Evolutionary conservation across 2,329 filamentous ascomycete genomes (phyloP), one percentile per base, ranked within the genome.

Genomic region (Sclerotinia nivalis): DNA sequence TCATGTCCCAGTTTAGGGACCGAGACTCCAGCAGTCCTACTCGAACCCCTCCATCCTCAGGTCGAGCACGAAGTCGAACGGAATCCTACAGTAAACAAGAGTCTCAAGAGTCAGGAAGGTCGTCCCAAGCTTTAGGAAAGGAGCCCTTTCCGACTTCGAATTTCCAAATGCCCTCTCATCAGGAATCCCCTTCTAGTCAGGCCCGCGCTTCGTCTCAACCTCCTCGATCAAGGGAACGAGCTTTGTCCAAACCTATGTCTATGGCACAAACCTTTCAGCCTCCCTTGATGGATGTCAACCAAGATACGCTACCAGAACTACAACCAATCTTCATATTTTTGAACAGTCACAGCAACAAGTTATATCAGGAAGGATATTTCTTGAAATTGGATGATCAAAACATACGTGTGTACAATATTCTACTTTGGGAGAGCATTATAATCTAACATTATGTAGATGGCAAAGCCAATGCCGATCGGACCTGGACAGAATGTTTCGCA

Each of bases 311-410:
- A 72, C 93, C 96, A 50, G 96, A 99, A 84, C 85, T 99, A 72
- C 91, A 93, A 82, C 95, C 94, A 73, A 94, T 98, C 77, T 98
- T 98, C 81, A 92, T 88, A 71, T 96, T 93, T 78, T 86, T 99
- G 74, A 98, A 97, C 82, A 96, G 91, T 81, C 96, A 99, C 80
- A 91, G 89, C 70, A 97, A 97, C 81, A 98, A 98, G 82, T 84
- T 98, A 69, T 99, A 98, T 80, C 94, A 97, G 76, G 96, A 99
- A 82, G 96, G 96, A 50, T 99, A 98, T 78, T 98, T 99, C 75
- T 82, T 99, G 75, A 99, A 98, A 82, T 84, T 99, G 62, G 95
- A 97, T 80, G 96, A 99, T 80, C 89, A 97, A 75, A 96, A 98
- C 78, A 90, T 89, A 69, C 90, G 94, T 97, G 87, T 76, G 93